Conservation (phyloP, 1,284 basidiomycete genomes). For the Singerocomus rubriflavus region DNA sequence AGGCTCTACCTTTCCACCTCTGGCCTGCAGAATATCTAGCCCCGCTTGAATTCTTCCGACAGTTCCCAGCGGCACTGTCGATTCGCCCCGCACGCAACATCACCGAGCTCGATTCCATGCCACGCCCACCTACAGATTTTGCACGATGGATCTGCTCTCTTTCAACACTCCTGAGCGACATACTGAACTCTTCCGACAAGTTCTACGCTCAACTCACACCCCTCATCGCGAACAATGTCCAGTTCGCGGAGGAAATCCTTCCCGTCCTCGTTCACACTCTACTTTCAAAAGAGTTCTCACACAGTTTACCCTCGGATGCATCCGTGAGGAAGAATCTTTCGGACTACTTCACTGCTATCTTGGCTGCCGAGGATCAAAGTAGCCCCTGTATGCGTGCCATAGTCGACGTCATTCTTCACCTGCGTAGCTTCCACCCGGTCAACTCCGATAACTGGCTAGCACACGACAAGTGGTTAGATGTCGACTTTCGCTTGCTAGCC, state of each 20-base stretch:
- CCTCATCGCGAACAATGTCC: slow-evolving; percentile 52
- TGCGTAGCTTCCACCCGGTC: slow-evolving; percentile 63
- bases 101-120: slow-evolving; percentile 37
- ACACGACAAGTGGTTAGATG: slow-evolving; percentile 80
- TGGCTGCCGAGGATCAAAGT: slow-evolving; percentile 44
- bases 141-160: slow-evolving; percentile 65
- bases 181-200: slow-evolving; percentile 49
- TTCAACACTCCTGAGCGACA: slow-evolving; percentile 58
- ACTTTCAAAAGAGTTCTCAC: slow-evolving; percentile 43
- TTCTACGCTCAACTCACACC: slow-evolving; percentile 71
- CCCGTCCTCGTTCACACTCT: slow-evolving; percentile 75
- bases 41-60: slow-evolving; percentile 54
- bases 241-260: slow-evolving; percentile 65
- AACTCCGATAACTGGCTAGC: slow-evolving; percentile 51
- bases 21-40: slow-evolving; percentile 44
- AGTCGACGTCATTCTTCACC: slow-evolving; percentile 77
- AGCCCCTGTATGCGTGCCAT: slow-evolving; percentile 58
- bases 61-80: slow-evolving; percentile 38
- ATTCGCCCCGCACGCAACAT: slow-evolving; percentile 36
- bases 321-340: slow-evolving; percentile 44
- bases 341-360: slow-evolving; percentile 59
- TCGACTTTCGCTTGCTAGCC: slow-evolving; percentile 75
- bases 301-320: neutral
- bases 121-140: slow-evolving; percentile 47
- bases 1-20: slow-evolving; percentile 30